These are phyloP conservation scores for Plantago coronopus DNA, from an alignment of 305 asterid species.

Conservation along the genomic window DNA sequence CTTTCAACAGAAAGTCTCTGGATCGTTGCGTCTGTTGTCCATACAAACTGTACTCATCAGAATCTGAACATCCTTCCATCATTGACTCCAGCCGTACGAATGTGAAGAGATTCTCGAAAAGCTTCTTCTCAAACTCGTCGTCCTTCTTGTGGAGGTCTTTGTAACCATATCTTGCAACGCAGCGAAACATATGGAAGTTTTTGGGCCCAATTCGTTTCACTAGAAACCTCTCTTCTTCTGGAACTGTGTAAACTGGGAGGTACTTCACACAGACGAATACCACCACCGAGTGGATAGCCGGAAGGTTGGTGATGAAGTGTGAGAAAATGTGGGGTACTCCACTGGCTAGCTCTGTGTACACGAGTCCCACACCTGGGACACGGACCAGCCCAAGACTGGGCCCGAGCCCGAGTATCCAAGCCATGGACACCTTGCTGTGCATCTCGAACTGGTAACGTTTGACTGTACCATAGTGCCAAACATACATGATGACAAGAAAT, in stretches of 20 bases:
- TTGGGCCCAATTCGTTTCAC: slow-evolving; percentile 93
- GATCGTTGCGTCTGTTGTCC: slow-evolving; percentile 77
- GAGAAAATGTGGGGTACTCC: slow-evolving; percentile 96
- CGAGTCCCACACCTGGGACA: slow-evolving; percentile 95
- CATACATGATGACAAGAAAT: slow-evolving; percentile 81
- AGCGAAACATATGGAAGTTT: slow-evolving; percentile 86
- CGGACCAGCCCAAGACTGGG: slow-evolving; percentile 97
- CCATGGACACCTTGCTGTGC: slow-evolving; percentile 96
- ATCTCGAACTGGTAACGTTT: slow-evolving; percentile 93
- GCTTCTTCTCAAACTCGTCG: slow-evolving; percentile 82
- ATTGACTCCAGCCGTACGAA: slow-evolving; percentile 83
- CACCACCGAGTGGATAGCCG: slow-evolving; percentile 86
- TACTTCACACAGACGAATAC: slow-evolving; percentile 88
- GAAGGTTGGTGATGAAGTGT: slow-evolving; percentile 89
- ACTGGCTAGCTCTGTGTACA: slow-evolving; percentile 93
- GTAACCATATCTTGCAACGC: slow-evolving; percentile 96
- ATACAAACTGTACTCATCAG: slow-evolving; percentile 73
- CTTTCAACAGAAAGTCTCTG: slow-evolving; percentile 33
- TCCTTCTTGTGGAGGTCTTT: slow-evolving; percentile 92
- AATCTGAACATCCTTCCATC: slow-evolving; percentile 97
- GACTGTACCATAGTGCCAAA: slow-evolving; percentile 89
- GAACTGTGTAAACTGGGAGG: slow-evolving; percentile 94
- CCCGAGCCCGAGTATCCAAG: slow-evolving; percentile 92
- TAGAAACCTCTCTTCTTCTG: slow-evolving; percentile 81
- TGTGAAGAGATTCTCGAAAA: slow-evolving; percentile 63